Conservation (phyloP, 2,329 filamentous ascomycete genomes). For the Leptographium wingfieldii region DNA sequence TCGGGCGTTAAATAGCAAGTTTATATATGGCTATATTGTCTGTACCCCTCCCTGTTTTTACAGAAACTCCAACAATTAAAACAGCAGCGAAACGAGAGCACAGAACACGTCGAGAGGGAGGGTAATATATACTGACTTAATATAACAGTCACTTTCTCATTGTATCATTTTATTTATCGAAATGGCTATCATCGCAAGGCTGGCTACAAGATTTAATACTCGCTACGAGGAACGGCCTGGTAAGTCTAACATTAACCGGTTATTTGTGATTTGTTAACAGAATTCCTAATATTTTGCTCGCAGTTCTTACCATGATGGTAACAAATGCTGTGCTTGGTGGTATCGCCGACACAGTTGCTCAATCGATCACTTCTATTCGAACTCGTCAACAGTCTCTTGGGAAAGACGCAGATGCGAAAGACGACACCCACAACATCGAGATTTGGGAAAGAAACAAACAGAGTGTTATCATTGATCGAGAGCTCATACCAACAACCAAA, state of each 20-base stretch:
- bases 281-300: not conserved
- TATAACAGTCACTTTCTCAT: constrained; percentile 68
- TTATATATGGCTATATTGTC: constrained; percentile 61
- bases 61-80: not conserved
- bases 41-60: not conserved
- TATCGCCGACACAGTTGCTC: constrained; percentile 90
- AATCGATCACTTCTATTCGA: constrained; percentile 77
- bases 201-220: constrained; percentile 79
- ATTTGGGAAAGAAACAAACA: constrained; percentile 79
- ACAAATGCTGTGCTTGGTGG: constrained; percentile 93
- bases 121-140: not conserved
- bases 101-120: constrained; percentile 12
- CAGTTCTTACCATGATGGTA: constrained; percentile 96
- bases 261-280: not conserved
- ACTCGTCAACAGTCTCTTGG: constrained; percentile 53
- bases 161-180: constrained; percentile 74
- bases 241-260: constrained; percentile 27
- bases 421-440: constrained; percentile 71
- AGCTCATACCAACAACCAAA: constrained; percentile 53
- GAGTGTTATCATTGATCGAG: constrained; percentile 51
- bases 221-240: constrained; percentile 86
- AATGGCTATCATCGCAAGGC: constrained; percentile 70
- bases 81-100: not conserved
- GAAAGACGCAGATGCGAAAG: constrained; percentile 44
- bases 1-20: constrained; percentile 57